These are phyloP conservation scores for Phytophthora ohioensis DNA, from an alignment of 352 stramenopile species.

Conservation along the genomic window DNA sequence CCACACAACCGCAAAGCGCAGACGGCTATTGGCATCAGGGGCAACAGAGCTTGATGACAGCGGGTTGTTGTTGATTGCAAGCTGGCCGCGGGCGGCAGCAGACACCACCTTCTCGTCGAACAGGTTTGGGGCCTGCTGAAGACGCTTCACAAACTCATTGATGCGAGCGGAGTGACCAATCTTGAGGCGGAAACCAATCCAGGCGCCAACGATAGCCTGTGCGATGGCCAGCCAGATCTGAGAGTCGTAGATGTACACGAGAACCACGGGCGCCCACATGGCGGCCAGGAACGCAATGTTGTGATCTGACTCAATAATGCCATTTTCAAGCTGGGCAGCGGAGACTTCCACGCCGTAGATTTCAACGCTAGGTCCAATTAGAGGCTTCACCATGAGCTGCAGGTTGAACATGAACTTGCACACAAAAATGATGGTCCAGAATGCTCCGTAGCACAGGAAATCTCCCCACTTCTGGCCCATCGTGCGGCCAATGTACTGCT, in stretches of 20 bases:
- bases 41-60: constrained; percentile 62
- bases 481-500: constrained; percentile 86
- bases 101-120: constrained; percentile 89
- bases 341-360: constrained; percentile 88
- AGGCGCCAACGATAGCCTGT: constrained; percentile 76
- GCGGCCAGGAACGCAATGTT: constrained; percentile 84
- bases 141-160: constrained; percentile 72
- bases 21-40: constrained; percentile 77
- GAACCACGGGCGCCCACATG: constrained; percentile 82
- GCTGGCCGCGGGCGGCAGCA: constrained; percentile 65
- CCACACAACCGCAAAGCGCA: constrained; percentile 90
- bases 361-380: constrained; percentile 96
- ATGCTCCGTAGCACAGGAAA: constrained; percentile 73
- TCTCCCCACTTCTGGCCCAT: constrained; percentile 79
- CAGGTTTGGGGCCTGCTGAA: constrained; percentile 67
- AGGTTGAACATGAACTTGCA: constrained; percentile 98
- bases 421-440: constrained; percentile 86
- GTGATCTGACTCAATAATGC: constrained; percentile 75
- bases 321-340: constrained; percentile 49
- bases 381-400: constrained; percentile 97
- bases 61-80: constrained; percentile 69
- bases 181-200: constrained; percentile 82
- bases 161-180: constrained; percentile 87
- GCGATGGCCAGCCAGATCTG: constrained; percentile 91
- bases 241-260: constrained; percentile 90